Evolutionary conservation across 495 filamentous ascomycete genomes (phyloP).

Genomic region (Hypoxylon crocopeplum): DNA sequence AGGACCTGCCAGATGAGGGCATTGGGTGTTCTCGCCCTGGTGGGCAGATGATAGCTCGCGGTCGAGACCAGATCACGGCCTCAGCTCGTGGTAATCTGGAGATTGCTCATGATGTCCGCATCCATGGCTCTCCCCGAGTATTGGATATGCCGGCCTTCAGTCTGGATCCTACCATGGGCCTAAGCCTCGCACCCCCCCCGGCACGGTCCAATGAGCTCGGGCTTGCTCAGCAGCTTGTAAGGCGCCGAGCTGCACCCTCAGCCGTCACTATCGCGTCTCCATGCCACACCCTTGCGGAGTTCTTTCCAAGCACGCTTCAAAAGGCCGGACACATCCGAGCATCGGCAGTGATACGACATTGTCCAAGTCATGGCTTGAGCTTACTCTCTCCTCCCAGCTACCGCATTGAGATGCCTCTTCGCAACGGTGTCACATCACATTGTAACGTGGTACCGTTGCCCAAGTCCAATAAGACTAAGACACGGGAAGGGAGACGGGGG

Average conservation of each 20-base stretch:
- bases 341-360: conserved; percentile 29
- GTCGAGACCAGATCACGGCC: conserved; percentile 22
- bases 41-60: conserved; percentile 27
- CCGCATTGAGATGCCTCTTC: conserved; percentile 29
- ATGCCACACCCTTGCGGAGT: conserved; percentile 22
- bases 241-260: conserved; percentile 37
- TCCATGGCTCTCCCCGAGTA: conserved; percentile 9
- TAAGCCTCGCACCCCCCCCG: conserved; percentile 23
- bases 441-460: conserved; percentile 34
- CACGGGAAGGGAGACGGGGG: conserved; percentile 16
- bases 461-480: conserved; percentile 26
- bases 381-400: conserved; percentile 32
- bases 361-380: conserved; percentile 26
- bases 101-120: conserved; percentile 14
- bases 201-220: conserved; percentile 26
- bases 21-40: conserved; percentile 24
- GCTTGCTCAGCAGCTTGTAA: conserved; percentile 42
- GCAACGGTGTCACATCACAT: conserved; percentile 34
- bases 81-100: conserved; percentile 32
- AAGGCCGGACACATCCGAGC: conserved; percentile 31
- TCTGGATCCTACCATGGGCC: conserved; percentile 18
- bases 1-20: conserved; percentile 38
- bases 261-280: conserved; percentile 25
- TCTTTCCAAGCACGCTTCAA: conserved; percentile 9
- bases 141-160: conserved; percentile 25